phyloP scores from a whole-genome alignment of 306 rosid genomes.

The Prunus fruticosa region DNA sequence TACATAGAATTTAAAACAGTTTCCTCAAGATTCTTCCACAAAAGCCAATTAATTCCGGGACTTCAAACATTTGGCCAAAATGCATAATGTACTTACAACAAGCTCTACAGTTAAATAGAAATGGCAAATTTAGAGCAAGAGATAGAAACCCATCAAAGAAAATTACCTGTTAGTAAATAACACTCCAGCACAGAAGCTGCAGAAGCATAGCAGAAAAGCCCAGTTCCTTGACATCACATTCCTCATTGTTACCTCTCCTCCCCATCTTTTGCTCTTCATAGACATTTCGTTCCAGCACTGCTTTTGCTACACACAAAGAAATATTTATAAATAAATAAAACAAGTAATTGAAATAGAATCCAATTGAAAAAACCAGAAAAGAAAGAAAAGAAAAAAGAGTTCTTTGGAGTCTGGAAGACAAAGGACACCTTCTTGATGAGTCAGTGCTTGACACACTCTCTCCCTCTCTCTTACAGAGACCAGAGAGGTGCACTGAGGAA shows the following conservation, averaged over 20 bases:
- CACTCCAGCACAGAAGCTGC: conserved; percentile 87
- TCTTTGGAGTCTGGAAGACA: background rate
- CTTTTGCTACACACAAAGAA: background rate
- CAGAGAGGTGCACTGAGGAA: conserved; percentile 22
- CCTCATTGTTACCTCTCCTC: conserved; percentile 38
- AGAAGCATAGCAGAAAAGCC: conserved; percentile 67
- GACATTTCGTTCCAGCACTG: conserved; percentile 40
- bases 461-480: conserved; percentile 10
- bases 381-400: background rate
- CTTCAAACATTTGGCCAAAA: conserved; percentile 9
- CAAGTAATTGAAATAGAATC: background rate
- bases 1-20: background rate
- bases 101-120: conserved; percentile 9
- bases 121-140: conserved; percentile 20
- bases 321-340: background rate
- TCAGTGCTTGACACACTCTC: conserved; percentile 4
- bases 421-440: conserved; percentile 21
- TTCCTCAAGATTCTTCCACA: conserved; percentile 6
- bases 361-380: conserved; percentile 11
- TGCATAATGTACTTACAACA: conserved; percentile 16
- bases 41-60: conserved; percentile 7
- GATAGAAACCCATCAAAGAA: conserved; percentile 28
- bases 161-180: conserved; percentile 69
- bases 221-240: conserved; percentile 53
- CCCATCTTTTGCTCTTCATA: conserved; percentile 59